phyloP scores from a whole-genome alignment of 371 early-diverging fungal genomes.

The Conidiobolus coronatus region DNA sequence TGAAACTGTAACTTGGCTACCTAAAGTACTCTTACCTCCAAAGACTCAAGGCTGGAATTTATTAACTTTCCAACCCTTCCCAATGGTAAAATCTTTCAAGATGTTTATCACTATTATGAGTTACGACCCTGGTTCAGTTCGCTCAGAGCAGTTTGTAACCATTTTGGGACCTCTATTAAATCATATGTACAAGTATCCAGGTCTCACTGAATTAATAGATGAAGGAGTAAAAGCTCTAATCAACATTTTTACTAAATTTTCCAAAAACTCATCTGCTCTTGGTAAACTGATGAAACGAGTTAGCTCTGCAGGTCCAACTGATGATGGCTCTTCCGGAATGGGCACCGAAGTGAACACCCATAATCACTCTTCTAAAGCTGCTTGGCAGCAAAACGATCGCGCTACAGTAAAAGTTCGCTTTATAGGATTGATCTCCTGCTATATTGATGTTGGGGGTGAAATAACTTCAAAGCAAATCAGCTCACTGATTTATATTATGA shows the following conservation, averaged over 20 bases:
- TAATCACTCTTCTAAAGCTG: no score
- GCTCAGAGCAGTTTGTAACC: slow-evolving; percentile 39
- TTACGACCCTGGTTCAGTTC: slow-evolving; percentile 30
- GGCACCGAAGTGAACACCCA: no score
- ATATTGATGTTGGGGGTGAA: no score
- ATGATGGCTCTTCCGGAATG: background rate
- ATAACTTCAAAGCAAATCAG: no score
- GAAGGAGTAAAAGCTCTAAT: slow-evolving; percentile 28
- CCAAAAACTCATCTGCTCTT: slow-evolving; percentile 3
- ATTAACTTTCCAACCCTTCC: slow-evolving; percentile 9
- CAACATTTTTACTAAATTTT: slow-evolving; percentile 25
- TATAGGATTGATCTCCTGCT: no score
- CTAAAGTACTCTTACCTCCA: no score
- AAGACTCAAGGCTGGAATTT: no score
- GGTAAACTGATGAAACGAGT: slow-evolving; percentile 4
- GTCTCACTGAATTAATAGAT: slow-evolving; percentile 13
- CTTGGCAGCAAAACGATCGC: no score
- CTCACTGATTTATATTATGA: no score
- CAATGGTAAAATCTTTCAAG: slow-evolving; percentile 25
- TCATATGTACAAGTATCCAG: slow-evolving; percentile 13
- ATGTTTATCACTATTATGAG: slow-evolving; percentile 38
- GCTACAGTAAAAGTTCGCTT: no score
- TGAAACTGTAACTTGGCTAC: no score
- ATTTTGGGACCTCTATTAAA: slow-evolving; percentile 20
- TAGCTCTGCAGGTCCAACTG: slow-evolving; percentile 1